phyloP scores from a whole-genome alignment of 768 basidiomycete genomes.

The Tricholoma matsutake region DNA sequence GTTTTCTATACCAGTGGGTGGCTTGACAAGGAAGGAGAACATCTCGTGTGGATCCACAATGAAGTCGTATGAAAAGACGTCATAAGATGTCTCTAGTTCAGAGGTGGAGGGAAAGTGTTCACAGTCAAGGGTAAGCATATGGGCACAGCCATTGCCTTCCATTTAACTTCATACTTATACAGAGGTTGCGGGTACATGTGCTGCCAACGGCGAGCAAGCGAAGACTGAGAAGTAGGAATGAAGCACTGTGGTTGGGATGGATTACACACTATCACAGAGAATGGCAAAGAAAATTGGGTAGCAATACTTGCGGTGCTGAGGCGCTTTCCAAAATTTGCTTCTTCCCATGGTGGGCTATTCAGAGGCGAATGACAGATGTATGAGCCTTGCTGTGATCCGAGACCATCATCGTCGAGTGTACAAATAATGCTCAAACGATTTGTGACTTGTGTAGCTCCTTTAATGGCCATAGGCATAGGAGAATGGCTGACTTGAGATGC shows the following conservation, averaged over 20 bases:
- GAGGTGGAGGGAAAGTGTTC: conserved; percentile 77
- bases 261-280: conserved; percentile 50
- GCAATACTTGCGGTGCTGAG: conserved; percentile 40
- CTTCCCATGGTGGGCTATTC: conserved; percentile 69
- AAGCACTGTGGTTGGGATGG: conserved; percentile 62
- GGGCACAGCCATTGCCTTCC: conserved; percentile 84
- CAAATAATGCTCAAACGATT: conserved; percentile 47
- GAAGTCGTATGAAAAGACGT: conserved; percentile 86
- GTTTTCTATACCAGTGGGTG: conserved; percentile 45
- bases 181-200: conserved; percentile 73
- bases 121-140: conserved; percentile 87
- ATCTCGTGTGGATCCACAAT: conserved; percentile 83
- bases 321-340: conserved; percentile 55
- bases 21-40: conserved; percentile 81
- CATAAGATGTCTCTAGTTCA: conserved; percentile 74
- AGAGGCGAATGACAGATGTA: conserved; percentile 59
- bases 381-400: conserved; percentile 42
- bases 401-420: conserved; percentile 55
- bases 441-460: conserved; percentile 24
- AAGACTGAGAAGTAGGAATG: conserved; percentile 60
- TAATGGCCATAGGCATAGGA: conserved; percentile 44
- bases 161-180: conserved; percentile 87
- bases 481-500: conserved; percentile 28
- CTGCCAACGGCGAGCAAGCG: conserved; percentile 85
- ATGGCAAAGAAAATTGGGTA: conserved; percentile 44